These are phyloP conservation scores for grape (Vitis vinifera) DNA, from an alignment of 164 flowering plant genomes.

Conservation along the genomic window DNA sequence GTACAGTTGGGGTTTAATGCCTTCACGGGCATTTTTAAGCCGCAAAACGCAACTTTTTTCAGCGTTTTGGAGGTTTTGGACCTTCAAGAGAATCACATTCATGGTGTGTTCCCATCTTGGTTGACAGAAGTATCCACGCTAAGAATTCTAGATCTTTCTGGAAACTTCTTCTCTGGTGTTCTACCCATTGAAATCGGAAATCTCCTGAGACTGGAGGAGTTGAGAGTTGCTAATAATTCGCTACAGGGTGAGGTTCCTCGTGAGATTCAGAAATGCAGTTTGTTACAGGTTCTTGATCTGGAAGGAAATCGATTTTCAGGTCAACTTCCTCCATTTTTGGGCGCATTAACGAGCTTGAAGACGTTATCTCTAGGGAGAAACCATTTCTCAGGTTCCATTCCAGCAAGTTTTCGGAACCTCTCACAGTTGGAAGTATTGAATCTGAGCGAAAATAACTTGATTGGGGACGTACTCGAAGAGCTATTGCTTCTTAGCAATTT, in stretches of 20 bases:
- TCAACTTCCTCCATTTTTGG: conserved; percentile 42
- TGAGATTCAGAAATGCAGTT: conserved; percentile 41
- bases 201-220: conserved; percentile 46
- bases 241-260: conserved; percentile 51
- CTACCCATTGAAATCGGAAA: conserved; percentile 49
- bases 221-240: conserved; percentile 63
- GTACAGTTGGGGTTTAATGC: conserved; percentile 66
- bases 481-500: conserved; percentile 45
- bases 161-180: conserved; percentile 47
- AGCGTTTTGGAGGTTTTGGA: conserved; percentile 57
- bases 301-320: conserved; percentile 62
- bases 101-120: conserved; percentile 64
- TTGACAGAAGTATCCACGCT: conserved; percentile 39
- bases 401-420: conserved; percentile 35
- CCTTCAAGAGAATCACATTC: conserved; percentile 57
- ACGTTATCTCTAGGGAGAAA: conserved; percentile 53
- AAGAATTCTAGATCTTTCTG: conserved; percentile 41
- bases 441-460: conserved; percentile 49
- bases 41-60: conserved; percentile 25
- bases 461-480: conserved; percentile 50
- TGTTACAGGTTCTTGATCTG: conserved; percentile 50
- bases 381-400: conserved; percentile 54
- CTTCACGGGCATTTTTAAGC: conserved; percentile 54
- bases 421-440: conserved; percentile 39
- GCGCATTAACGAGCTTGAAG: conserved; percentile 36